Conservation (phyloP, 352 stramenopile genomes). For the Pythium periplocum region DNA sequence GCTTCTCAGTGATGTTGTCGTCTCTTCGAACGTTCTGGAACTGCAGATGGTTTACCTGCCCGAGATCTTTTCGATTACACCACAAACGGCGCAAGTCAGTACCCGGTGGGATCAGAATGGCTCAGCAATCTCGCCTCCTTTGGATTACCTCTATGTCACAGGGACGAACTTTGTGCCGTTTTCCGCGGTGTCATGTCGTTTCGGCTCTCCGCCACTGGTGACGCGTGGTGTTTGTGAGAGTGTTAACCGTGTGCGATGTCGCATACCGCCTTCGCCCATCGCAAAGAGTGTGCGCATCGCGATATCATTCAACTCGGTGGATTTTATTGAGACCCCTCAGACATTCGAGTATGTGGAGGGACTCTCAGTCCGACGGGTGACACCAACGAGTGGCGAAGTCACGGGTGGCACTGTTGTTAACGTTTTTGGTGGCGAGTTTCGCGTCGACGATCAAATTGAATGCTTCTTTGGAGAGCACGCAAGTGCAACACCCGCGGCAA, state of each 20-base stretch:
- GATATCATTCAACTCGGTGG: slow-evolving; percentile 63
- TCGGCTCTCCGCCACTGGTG: slow-evolving; percentile 3
- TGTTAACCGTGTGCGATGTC: slow-evolving; percentile 29
- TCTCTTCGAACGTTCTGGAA: slow-evolving; percentile 6
- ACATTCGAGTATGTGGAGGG: slow-evolving; percentile 33
- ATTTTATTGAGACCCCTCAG: slow-evolving; percentile 31
- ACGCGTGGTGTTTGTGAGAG: slow-evolving; percentile 31
- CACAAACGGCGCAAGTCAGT: neutral
- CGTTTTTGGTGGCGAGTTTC: slow-evolving; percentile 50
- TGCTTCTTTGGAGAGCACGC: slow-evolving; percentile 37
- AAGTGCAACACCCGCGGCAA: slow-evolving; percentile 16
- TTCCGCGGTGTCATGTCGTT: slow-evolving; percentile 19
- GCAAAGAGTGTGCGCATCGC: slow-evolving; percentile 21
- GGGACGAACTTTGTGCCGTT: slow-evolving; percentile 47
- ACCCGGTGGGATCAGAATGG: neutral
- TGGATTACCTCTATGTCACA: slow-evolving; percentile 2
- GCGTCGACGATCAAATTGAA: slow-evolving; percentile 25
- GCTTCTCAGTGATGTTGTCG: slow-evolving; percentile 2
- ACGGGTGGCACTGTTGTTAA: slow-evolving; percentile 60
- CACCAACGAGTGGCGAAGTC: slow-evolving; percentile 39
- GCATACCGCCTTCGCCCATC: slow-evolving; percentile 25
- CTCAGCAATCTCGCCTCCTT: neutral
- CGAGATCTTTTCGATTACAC: slow-evolving; percentile 13
- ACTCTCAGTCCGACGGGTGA: slow-evolving; percentile 26
- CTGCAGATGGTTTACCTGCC: slow-evolving; percentile 11